Evolutionary conservation across 164 flowering plant genomes (phyloP).

Genomic region (Dillenia suffruticosa): DNA sequence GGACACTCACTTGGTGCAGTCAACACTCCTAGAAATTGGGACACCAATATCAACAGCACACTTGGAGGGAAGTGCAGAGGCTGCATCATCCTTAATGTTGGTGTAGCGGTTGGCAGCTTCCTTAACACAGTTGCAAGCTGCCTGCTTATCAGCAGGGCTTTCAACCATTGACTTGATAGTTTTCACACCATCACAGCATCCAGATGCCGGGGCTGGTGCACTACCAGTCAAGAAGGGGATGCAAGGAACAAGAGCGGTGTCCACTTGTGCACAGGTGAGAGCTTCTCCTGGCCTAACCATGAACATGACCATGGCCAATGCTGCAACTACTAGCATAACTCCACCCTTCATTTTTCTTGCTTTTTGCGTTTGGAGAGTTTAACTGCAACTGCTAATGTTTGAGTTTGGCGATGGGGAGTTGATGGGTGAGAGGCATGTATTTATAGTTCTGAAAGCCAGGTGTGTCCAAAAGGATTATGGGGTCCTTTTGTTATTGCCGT

Average conservation of each 20-base stretch:
- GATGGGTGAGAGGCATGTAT: too few species aligned
- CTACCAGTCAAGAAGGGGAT: conserved; percentile 11
- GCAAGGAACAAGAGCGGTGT: conserved; percentile 11
- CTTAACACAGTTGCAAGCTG: conserved; percentile 21
- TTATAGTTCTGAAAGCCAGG: too few species aligned
- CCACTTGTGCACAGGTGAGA: conserved; percentile 14
- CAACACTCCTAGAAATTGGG: conserved; percentile 14
- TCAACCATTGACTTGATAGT: conserved; percentile 7
- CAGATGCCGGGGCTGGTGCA: neutral
- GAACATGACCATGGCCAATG: conserved; percentile 9
- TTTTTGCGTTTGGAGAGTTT: neutral
- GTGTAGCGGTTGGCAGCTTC: conserved; percentile 4
- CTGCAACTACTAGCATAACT: conserved; percentile 4
- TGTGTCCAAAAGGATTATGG: too few species aligned
- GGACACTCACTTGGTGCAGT: conserved; percentile 12
- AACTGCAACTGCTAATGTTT: too few species aligned
- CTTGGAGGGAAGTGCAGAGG: conserved; percentile 16
- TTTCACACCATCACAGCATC: conserved; percentile 21
- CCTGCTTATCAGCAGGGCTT: conserved; percentile 7
- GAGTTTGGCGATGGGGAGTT: too few species aligned
- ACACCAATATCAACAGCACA: conserved; percentile 12
- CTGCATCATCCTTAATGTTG: conserved; percentile 14
- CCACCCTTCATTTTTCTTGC: conserved; percentile 12
- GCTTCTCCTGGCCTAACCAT: conserved; percentile 9
- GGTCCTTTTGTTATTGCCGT: too few species aligned